Evolutionary conservation across 2,329 filamentous ascomycete genomes (phyloP), one percentile per base, ranked within the genome.

Genomic region (Chrysoporthe austroafricana): DNA sequence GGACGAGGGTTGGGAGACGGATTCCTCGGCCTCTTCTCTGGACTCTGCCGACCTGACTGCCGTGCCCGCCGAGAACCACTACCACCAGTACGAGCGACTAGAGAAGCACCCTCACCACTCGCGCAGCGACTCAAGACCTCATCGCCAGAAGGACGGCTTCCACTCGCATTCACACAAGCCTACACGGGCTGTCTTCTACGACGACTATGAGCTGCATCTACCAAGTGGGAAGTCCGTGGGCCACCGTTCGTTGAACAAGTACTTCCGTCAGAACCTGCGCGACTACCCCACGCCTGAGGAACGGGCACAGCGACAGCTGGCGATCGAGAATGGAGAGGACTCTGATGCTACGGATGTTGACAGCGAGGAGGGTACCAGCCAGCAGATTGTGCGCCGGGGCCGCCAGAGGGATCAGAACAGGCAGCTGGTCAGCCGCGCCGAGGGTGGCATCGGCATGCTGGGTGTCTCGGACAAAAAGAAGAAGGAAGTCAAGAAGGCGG

Each of bases 1-100:
- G 14, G 88, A 90, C 6, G 93, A 95, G 56, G 94, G 93, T 57
- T 98, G 96, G 95, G 96, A 99, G 80, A 97, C 94, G 0, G 96
- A 98, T 77, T 94, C 91, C 71, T 94, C 92, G 11, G 90, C 87
- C n/a, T 97, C 94, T 1, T 96, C 93, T 13, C 85, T 96, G 46
- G 93, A 94, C 71, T 96, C 93, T 0, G 91, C 91, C 65, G 93
- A 97, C 73, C 88, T 96, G 54, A 91, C 89, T 5, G 88, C 91
- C 9, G 88, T 96, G 8, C 92, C 92, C 2, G 90, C 93, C 43
- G 92, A 95, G 71, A 85, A 88, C 58, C 87, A 88, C 71, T 84
- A 87, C 61, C 87, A 91, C 73, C 89, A 91, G 71, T 92, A 91
- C 76, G 89, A 92, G 74, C 87, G 90, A 54, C 85, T 94, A 6